phyloP scores from a whole-genome alignment of 1,284 basidiomycete species.

The Meripilus lineatus region DNA sequence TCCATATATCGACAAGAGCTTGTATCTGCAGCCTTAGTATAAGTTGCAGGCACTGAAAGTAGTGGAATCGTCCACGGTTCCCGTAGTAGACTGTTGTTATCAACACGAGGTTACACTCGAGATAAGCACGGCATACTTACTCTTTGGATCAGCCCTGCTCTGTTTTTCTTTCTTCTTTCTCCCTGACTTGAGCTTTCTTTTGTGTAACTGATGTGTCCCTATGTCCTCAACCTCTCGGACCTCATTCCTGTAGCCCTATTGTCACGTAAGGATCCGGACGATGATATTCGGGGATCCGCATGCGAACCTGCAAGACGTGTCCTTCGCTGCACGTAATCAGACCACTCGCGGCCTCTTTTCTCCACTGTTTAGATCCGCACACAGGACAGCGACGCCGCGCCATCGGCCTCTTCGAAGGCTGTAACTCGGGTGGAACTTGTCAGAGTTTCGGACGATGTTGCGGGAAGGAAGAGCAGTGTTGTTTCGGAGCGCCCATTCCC shows the following conservation, averaged over 20 bases:
- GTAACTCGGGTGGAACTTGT: no score
- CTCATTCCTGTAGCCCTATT: constrained; percentile 72
- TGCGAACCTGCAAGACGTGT: constrained; percentile 66
- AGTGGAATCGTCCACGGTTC: constrained; percentile 66
- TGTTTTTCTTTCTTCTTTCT: constrained; percentile 43
- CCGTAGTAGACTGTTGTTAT: constrained; percentile 70
- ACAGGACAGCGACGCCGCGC: constrained; percentile 55
- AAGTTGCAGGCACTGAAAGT: constrained; percentile 79
- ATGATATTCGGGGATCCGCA: constrained; percentile 9
- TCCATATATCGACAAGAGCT: constrained; percentile 62
- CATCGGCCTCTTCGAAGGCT: constrained; percentile 36
- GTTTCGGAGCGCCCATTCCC: no score
- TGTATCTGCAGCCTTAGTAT: constrained; percentile 72
- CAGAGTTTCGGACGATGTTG: no score
- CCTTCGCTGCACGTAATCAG: constrained; percentile 74
- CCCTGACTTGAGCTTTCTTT: constrained; percentile 53
- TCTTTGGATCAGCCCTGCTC: constrained; percentile 50
- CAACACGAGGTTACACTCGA: not conserved
- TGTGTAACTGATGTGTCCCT: constrained; percentile 54
- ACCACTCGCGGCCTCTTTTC: constrained; percentile 69
- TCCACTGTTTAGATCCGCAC: constrained; percentile 76
- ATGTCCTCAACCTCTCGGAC: constrained; percentile 53
- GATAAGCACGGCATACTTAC: constrained; percentile 32
- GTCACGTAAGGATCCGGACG: not conserved
- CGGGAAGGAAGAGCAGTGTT: no score